phyloP scores from a whole-genome alignment of 2,329 filamentous ascomycete species.

The Helminthosporium solani region DNA sequence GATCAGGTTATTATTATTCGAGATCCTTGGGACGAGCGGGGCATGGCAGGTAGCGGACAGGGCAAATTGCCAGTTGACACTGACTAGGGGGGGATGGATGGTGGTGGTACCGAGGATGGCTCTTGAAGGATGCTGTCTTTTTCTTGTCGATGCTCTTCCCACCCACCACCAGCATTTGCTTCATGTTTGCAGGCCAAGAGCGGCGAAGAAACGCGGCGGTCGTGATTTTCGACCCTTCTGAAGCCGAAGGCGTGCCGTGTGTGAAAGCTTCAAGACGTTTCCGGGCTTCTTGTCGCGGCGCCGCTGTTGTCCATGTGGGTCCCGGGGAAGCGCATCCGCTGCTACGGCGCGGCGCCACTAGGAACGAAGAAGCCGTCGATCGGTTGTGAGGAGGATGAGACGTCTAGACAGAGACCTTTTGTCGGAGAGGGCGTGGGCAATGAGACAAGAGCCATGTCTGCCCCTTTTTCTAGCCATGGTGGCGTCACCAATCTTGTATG shows the following conservation, averaged over 20 bases:
- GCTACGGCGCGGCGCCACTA: constrained; percentile 34
- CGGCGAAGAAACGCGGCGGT: constrained; percentile 1
- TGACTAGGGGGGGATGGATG: constrained; percentile 5
- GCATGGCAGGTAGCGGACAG: constrained; percentile 17
- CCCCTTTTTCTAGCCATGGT: too few relatives aligned
- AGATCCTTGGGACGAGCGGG: constrained; percentile 18
- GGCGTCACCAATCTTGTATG: too few relatives aligned
- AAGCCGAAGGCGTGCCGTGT: constrained; percentile 1
- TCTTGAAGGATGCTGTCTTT: background rate
- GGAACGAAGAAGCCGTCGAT: constrained; percentile 38
- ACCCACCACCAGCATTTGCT: constrained; percentile 1
- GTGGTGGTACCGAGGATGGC: background rate
- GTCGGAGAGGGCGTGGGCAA: constrained; percentile 14
- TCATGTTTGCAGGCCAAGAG: constrained; percentile 5
- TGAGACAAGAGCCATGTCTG: constrained; percentile 25
- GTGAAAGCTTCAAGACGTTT: constrained; percentile 19
- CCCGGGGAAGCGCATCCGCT: constrained; percentile 41
- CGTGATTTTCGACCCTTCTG: constrained; percentile 2
- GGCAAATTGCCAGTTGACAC: constrained; percentile 14
- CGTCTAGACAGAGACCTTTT: too few relatives aligned
- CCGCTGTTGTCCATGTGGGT: constrained; percentile 13
- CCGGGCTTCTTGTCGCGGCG: background rate
- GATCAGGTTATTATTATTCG: constrained; percentile 12
- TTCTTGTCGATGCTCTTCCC: background rate
- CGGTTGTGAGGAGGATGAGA: constrained; percentile 21